Evolutionary conservation across 495 filamentous ascomycete species (phyloP).

Genomic region (Lasiosphaeria ovina): DNA sequence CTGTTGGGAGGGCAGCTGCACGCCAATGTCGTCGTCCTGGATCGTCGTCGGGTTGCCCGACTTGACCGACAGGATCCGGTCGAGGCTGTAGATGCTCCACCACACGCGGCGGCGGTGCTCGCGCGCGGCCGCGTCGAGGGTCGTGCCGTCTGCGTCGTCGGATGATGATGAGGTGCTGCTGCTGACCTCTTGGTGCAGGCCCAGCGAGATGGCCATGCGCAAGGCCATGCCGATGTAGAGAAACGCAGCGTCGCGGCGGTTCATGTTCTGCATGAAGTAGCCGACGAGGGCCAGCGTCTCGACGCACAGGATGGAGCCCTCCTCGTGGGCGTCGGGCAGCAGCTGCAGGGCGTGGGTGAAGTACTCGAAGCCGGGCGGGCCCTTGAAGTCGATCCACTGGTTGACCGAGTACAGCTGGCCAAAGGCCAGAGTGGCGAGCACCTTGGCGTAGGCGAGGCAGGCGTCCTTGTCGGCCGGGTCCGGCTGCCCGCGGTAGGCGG

Average conservation of each 20-base stretch:
- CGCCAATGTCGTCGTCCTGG: slow-evolving; percentile 51
- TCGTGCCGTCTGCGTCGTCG: not conserved
- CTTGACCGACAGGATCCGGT: slow-evolving; percentile 49
- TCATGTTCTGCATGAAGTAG: slow-evolving; percentile 55
- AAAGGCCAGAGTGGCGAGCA: slow-evolving; percentile 49
- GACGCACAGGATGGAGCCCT: slow-evolving; percentile 50
- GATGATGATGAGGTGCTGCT: not conserved
- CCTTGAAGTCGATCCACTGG: slow-evolving; percentile 48
- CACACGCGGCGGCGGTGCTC: slow-evolving; percentile 49
- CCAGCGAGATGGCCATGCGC: slow-evolving; percentile 52
- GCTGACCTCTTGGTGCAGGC: slow-evolving; percentile 49
- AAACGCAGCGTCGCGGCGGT: slow-evolving; percentile 49
- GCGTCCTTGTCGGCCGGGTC: slow-evolving; percentile 26
- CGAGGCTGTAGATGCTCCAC: slow-evolving; percentile 55
- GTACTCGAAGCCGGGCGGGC: slow-evolving; percentile 51
- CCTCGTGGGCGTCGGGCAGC: slow-evolving; percentile 50
- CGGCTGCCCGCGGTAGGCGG: slow-evolving; percentile 33
- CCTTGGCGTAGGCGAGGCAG: slow-evolving; percentile 31
- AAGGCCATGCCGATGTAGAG: slow-evolving; percentile 51
- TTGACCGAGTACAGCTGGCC: slow-evolving; percentile 54
- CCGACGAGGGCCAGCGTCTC: slow-evolving; percentile 51
- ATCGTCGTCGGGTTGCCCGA: slow-evolving; percentile 52
- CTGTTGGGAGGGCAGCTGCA: slow-evolving; percentile 35
- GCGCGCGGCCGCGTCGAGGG: slow-evolving; percentile 22
- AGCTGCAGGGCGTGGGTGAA: slow-evolving; percentile 49